Base-by-base conservation (phyloP, 305 asterid genomes). In the Fraxinus xanthoxyloides region DNA sequence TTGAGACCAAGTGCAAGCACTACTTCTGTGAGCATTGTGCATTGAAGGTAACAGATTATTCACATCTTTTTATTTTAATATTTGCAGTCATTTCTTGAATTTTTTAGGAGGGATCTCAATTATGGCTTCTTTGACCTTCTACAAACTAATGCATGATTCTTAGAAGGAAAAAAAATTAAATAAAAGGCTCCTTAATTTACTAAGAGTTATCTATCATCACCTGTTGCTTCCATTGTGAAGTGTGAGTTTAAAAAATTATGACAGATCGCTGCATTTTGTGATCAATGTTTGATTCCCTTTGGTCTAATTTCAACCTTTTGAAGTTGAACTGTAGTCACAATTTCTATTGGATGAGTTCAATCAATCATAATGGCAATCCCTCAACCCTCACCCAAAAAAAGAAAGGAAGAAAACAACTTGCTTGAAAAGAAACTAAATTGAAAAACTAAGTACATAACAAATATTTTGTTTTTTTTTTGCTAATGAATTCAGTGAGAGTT, bases 21-120 rank as follows among this genome's bases (percentile, higher is more conserved):
- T 94, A 94, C 85, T 97, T 94, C 88, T 94, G 99, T 74, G 97
- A 92, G 90, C 99, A 97, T 83, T 97, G 98, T 83, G 97, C 97
- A 28, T 84, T 94, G 80, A 97, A 92, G 98, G 97, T 94, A 90
- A 77, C 38, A 43, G n/a, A 21, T 28, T 51, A 1, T 72, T 82
- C 48, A 70, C 15, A 26, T 67, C 51, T 24, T 76, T n/a, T 73
- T 72, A 28, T 72, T 56, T 74, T 65, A 65, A 65, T 65, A 8
- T 21, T 82, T 69, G 61, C 38, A 1, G 19, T 77, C 72, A 12
- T 67, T 59, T 61, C 76, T 31, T 13, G 81, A 73, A 80, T 43
- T 21, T 72, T 31, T 26, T 31, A 54, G 65, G 65, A n/a, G 63
- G 63, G 8, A 5, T 54, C 9, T n/a, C 26, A 54, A 54, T 54